phyloP scores from a whole-genome alignment of 345 rosid genomes.

The Barbarea vulgaris region DNA sequence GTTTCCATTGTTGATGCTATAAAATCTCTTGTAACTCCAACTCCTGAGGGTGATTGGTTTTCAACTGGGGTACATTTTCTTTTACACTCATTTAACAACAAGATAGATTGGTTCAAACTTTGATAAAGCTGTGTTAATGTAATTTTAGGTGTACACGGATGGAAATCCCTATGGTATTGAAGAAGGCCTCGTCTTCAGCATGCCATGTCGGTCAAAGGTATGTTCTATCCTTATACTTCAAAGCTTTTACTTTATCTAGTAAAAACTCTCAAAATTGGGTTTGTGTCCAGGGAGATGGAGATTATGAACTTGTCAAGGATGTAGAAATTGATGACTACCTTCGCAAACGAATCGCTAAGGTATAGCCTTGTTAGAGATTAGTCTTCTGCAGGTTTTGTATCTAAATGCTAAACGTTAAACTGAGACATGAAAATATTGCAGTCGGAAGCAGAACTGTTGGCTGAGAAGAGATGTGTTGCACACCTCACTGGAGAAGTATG shows the following conservation, averaged over 20 bases:
- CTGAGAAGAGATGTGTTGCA: slow-evolving; percentile 96
- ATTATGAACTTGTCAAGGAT: slow-evolving; percentile 90
- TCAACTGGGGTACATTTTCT: slow-evolving; percentile 78
- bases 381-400: slow-evolving; percentile 4
- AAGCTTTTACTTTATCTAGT: neutral
- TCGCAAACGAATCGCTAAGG: slow-evolving; percentile 78
- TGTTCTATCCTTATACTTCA: slow-evolving; percentile 24
- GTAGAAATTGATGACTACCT: slow-evolving; percentile 83
- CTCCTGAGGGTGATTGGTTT: slow-evolving; percentile 97
- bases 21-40: slow-evolving; percentile 84
- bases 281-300: slow-evolving; percentile 81
- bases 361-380: slow-evolving; percentile 34
- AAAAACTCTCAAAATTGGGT: neutral
- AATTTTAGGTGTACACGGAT: slow-evolving; percentile 70
- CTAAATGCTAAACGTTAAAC: neutral
- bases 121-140: slow-evolving; percentile 15
- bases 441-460: slow-evolving; percentile 88
- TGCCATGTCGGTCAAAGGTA: slow-evolving; percentile 98
- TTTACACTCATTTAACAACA: neutral
- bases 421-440: slow-evolving; percentile 37
- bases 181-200: slow-evolving; percentile 88
- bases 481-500: slow-evolving; percentile 95
- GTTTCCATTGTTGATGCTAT: slow-evolving; percentile 92
- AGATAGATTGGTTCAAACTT: slow-evolving; percentile 12
- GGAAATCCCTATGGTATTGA: slow-evolving; percentile 92